phyloP scores from a whole-genome alignment of 805 yeast genomes.

The Candida xiaguanensis region DNA sequence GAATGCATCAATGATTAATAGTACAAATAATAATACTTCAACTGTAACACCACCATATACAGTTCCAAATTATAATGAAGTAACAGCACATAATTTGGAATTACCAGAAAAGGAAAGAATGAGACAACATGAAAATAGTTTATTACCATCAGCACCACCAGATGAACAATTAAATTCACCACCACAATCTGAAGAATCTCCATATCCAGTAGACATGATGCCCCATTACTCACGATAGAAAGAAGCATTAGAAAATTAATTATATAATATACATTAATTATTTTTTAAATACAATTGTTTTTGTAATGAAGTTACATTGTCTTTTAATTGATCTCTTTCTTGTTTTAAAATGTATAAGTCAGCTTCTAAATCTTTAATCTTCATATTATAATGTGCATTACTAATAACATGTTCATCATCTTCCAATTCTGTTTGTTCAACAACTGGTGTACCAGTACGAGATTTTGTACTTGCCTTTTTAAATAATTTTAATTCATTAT shows the following conservation, averaged over 20 bases:
- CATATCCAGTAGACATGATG: background rate
- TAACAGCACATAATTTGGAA: constrained; percentile 8
- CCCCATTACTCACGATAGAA: constrained; percentile 2
- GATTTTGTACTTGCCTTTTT: constrained; percentile 37
- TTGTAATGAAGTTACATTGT: constrained; percentile 53
- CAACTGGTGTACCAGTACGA: constrained; percentile 23
- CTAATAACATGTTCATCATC: constrained; percentile 27
- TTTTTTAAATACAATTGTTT: constrained; percentile 44
- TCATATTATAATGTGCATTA: constrained; percentile 64
- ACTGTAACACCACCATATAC: constrained; percentile 26
- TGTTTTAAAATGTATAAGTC: constrained; percentile 76
- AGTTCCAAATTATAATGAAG: constrained; percentile 26
- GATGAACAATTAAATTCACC: constrained; percentile 5
- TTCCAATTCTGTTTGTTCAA: constrained; percentile 11
- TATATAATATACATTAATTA: constrained; percentile 5
- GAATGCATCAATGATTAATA: background rate
- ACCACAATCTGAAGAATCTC: constrained; percentile 3
- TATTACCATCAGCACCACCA: constrained; percentile 56
- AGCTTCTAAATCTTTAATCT: constrained; percentile 78
- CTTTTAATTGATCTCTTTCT: constrained; percentile 77
- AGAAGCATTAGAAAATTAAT: background rate
- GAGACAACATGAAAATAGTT: constrained; percentile 50
- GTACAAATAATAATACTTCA: background rate
- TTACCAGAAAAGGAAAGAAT: constrained; percentile 58
- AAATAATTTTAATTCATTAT: constrained; percentile 62